Conservation (phyloP, 2,329 filamentous ascomycete species). For the Monosporascus sp. region DNA sequence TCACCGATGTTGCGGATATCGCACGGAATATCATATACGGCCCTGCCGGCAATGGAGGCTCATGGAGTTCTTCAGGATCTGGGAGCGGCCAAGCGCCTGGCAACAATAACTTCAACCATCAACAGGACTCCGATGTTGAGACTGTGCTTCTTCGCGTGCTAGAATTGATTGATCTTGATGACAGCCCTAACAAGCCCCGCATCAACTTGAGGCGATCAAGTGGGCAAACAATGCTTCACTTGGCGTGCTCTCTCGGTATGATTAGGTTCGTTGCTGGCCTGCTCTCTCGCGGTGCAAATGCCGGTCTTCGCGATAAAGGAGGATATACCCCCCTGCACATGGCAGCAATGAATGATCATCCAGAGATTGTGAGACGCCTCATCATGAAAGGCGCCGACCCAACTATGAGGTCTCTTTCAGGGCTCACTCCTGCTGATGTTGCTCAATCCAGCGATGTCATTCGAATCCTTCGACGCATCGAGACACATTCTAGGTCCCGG, state of each 20-base stretch:
- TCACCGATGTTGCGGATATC: constrained; percentile 56
- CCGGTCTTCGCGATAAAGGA: constrained; percentile 68
- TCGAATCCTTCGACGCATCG: constrained; percentile 56
- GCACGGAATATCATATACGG: constrained; percentile 55
- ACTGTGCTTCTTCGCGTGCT: constrained; percentile 65
- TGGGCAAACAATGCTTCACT: constrained; percentile 76
- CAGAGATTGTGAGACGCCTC: constrained; percentile 70
- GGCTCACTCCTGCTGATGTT: constrained; percentile 67
- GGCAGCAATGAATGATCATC: constrained; percentile 69
- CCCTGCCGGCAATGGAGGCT: constrained; percentile 40
- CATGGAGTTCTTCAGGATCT: constrained; percentile 34
- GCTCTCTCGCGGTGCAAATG: constrained; percentile 71
- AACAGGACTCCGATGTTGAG: constrained; percentile 49
- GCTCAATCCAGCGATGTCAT: constrained; percentile 60
- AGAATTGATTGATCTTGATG: constrained; percentile 74
- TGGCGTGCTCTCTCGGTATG: constrained; percentile 71
- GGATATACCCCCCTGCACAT: constrained; percentile 81
- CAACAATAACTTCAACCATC: constrained; percentile 34
- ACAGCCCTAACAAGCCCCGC: constrained; percentile 61
- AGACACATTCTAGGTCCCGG: constrained; percentile 59
- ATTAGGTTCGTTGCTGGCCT: constrained; percentile 72
- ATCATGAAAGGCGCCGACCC: constrained; percentile 70
- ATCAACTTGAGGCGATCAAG: constrained; percentile 61
- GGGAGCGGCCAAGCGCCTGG: constrained; percentile 40
- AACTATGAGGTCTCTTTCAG: constrained; percentile 62